Percentiles rank a stretch among this genome's conserved stretches.
These are phyloP conservation scores for Penicillium digitatum DNA, from an alignment of 2,329 filamentous ascomycete species.

Conservation along the genomic window DNA sequence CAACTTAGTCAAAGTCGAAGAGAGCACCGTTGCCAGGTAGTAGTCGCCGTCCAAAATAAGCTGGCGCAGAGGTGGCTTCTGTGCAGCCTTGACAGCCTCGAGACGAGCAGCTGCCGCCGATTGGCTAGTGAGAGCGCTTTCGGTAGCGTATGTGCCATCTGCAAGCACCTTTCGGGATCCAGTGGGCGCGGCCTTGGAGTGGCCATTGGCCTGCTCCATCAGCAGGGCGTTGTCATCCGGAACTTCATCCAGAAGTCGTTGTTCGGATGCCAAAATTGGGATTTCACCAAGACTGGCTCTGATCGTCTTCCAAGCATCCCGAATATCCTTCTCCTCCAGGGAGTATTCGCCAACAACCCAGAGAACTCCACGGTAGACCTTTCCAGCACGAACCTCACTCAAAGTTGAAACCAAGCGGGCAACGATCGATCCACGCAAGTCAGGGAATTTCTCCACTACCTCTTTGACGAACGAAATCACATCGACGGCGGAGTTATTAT, in stretches of 20 bases:
- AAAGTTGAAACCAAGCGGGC: slow-evolving; percentile 84
- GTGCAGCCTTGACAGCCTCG: slow-evolving; percentile 93
- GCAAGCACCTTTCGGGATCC: slow-evolving; percentile 89
- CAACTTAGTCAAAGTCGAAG: slow-evolving; percentile 90
- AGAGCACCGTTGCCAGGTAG: slow-evolving; percentile 91
- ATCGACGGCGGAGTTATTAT: slow-evolving; percentile 92
- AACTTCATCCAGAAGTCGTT: slow-evolving; percentile 81
- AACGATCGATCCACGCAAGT: slow-evolving; percentile 80
- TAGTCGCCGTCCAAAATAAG: slow-evolving; percentile 97
- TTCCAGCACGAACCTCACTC: slow-evolving; percentile 88
- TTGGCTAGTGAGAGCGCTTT: slow-evolving; percentile 90
- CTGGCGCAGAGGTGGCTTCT: slow-evolving; percentile 91
- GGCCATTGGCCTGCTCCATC: slow-evolving; percentile 71
- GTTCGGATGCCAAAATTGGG: slow-evolving; percentile 91
- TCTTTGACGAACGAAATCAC: slow-evolving; percentile 99
- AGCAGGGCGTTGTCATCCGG: slow-evolving; percentile 63
- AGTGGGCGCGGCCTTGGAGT: slow-evolving; percentile 72
- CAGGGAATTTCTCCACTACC: slow-evolving; percentile 95
- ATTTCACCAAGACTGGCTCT: slow-evolving; percentile 92
- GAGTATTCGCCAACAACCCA: slow-evolving; percentile 99
- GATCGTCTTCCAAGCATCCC: slow-evolving; percentile 95
- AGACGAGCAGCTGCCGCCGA: slow-evolving; percentile 84
- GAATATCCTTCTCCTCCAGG: slow-evolving; percentile 85
- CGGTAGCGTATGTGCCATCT: slow-evolving; percentile 95
- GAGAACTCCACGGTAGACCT: slow-evolving; percentile 92